phyloP scores from a whole-genome alignment of 2,329 filamentous ascomycete genomes.

The Lachnum nothofagi region DNA sequence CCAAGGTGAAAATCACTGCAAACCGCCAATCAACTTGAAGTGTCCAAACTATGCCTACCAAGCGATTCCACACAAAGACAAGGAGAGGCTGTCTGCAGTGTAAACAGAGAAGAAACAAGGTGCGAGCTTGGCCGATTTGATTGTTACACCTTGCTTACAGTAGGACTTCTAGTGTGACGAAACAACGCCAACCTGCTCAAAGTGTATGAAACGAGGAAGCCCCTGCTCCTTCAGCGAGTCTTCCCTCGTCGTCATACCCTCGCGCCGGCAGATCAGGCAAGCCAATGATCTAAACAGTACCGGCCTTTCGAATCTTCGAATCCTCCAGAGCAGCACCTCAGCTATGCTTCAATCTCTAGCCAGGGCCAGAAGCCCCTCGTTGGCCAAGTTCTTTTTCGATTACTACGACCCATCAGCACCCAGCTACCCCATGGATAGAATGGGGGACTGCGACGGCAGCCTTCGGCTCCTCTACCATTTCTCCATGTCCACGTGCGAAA shows the following conservation, averaged over 20 bases:
- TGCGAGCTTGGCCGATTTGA: not conserved
- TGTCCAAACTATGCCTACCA: not conserved
- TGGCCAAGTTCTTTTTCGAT: not conserved
- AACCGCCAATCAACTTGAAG: too few relatives aligned
- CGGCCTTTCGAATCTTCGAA: too few relatives aligned
- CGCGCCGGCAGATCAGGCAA: not conserved
- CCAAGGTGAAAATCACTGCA: too few relatives aligned
- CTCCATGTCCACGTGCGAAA: constrained; percentile 7
- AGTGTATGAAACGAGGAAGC: constrained; percentile 4
- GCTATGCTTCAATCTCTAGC: too few relatives aligned
- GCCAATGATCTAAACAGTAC: too few relatives aligned
- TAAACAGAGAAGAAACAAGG: constrained; percentile 15
- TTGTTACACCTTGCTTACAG: not conserved
- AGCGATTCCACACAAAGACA: constrained; percentile 13
- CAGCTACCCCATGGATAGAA: not conserved
- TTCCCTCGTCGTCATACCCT: not conserved
- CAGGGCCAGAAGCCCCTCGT: too few relatives aligned
- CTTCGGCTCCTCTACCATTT: constrained; percentile 15
- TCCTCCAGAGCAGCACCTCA: too few relatives aligned
- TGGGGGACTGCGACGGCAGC: constrained; percentile 2
- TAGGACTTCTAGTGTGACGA: constrained; percentile 7
- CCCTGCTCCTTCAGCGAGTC: constrained; percentile 5
- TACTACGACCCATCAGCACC: not conserved
- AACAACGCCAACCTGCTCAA: constrained; percentile 6
- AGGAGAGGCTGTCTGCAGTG: constrained; percentile 16